Evolutionary conservation across 257 asterid genomes (phyloP).

Genomic region (Ajuga chamaepitys): DNA sequence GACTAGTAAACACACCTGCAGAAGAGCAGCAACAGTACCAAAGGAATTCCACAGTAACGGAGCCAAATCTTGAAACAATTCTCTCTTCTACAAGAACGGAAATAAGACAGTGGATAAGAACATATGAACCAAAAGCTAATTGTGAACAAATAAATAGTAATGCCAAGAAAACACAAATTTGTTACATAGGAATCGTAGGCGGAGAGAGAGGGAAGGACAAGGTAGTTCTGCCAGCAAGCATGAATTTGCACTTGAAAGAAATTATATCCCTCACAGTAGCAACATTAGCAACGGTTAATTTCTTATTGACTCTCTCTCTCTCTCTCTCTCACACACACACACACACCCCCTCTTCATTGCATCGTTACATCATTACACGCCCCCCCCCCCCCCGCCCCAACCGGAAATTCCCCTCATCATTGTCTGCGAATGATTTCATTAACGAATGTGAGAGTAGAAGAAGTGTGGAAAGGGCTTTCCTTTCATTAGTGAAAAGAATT

Average conservation of each 20-base stretch:
- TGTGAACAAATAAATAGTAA: neutral
- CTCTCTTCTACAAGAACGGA: constrained; percentile 60
- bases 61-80: constrained; percentile 83
- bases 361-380: neutral
- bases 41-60: constrained; percentile 92
- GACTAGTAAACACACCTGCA: constrained; percentile 52
- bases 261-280: neutral
- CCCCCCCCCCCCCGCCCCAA: neutral
- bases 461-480: neutral
- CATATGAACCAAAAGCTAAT: neutral
- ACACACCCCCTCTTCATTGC: neutral
- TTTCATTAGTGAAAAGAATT: neutral
- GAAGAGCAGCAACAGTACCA: constrained; percentile 89
- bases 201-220: neutral
- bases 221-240: neutral
- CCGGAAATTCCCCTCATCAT: neutral
- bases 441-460: neutral
- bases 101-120: constrained; percentile 19
- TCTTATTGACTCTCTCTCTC: neutral
- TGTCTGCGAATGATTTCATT: neutral
- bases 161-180: neutral
- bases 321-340: neutral
- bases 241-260: neutral
- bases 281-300: too few species aligned
- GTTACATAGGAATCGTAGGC: neutral